These are phyloP conservation scores for Lasiosphaeris hirsuta DNA, from an alignment of 495 filamentous ascomycete species.

Conservation along the genomic window DNA sequence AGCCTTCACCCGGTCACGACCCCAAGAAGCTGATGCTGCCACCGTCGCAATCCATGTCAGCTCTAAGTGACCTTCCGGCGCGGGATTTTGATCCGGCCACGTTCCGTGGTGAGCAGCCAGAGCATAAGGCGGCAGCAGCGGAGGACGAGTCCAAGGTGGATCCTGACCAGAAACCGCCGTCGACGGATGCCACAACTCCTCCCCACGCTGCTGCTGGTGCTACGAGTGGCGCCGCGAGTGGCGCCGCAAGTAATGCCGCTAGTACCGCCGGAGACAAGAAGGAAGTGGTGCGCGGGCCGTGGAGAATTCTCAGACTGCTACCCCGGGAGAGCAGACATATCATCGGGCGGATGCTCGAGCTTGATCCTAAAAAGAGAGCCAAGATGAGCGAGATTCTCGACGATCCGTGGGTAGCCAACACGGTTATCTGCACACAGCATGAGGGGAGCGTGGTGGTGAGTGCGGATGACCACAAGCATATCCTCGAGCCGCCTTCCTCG, in stretches of 20 bases:
- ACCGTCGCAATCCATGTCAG: slow-evolving; percentile 37
- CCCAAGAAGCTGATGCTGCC: slow-evolving; percentile 42
- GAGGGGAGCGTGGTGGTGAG: slow-evolving; percentile 41
- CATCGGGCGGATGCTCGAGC: slow-evolving; percentile 87
- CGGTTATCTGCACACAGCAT: slow-evolving; percentile 55
- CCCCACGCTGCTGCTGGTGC: too few species aligned
- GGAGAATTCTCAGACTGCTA: slow-evolving; percentile 86
- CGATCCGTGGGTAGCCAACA: slow-evolving; percentile 84
- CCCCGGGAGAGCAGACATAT: slow-evolving; percentile 87
- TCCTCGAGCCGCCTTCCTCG: slow-evolving; percentile 49
- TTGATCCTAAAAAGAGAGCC: slow-evolving; percentile 80
- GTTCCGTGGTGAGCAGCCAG: slow-evolving; percentile 7
- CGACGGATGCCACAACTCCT: background rate
- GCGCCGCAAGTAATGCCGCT: slow-evolving; percentile 7
- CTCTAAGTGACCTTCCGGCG: slow-evolving; percentile 32
- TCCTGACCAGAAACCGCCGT: slow-evolving; percentile 19
- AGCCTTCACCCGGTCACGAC: slow-evolving; percentile 58
- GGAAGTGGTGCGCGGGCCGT: slow-evolving; percentile 86
- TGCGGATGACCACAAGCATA: slow-evolving; percentile 50
- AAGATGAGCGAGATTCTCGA: slow-evolving; percentile 78
- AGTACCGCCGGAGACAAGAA: slow-evolving; percentile 53
- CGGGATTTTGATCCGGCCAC: slow-evolving; percentile 38
- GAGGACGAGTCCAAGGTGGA: slow-evolving; percentile 10
- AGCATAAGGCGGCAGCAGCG: slow-evolving; percentile 17
- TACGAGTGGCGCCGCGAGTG: slow-evolving; percentile 10